Evolutionary conservation across 2,329 filamentous ascomycete genomes (phyloP), one percentile per base, ranked within the genome.

Genomic region (Trichocomaceae sp.): DNA sequence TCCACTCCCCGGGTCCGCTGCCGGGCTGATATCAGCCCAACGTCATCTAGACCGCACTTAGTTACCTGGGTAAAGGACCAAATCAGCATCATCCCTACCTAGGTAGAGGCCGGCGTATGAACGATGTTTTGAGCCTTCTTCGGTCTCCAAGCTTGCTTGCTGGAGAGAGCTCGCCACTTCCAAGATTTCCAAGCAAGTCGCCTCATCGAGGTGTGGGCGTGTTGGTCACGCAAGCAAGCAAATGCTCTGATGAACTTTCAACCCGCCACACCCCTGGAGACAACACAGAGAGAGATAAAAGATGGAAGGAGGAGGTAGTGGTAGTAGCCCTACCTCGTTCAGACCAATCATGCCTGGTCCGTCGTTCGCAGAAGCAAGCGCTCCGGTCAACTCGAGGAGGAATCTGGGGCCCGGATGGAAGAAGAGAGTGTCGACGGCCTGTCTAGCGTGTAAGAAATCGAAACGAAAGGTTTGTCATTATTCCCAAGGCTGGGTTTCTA

Each of bases 361-460:
- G 2, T 67, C 62, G 8, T 53, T 35, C 9, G 58, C 59, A 5
- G 57, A n/a, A 52, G 55, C 12, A 31, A 20, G 20, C 37, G 26
- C 26, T 52, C 23, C 54, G 59, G 39, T 26, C n/a, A 48, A 33
- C 15, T 19, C 23, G 54, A 57, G 50, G 20, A 57, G 50, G 20
- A 48, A 23, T 42, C 39, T 60, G 17, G 53, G 39, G 10, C 26
- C 47, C 5, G 41, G 58, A 0, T 65, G 65, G 62, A 72, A 72
- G 58, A 72, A 71, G 54, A 60, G 70, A 3, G 70, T 72, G 1
- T 72, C 70, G 5, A 72, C 70, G 44, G 70, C 70, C 9, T 72
- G 70, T 61, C 47, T 71, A 50, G 66, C 69, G 2, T 72, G 70
- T 58, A 72, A 72, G 47, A 72, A 71, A 55, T 72, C 70, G 2